Percentiles rank a stretch among this genome's conserved stretches.
phyloP scores from a whole-genome alignment of 805 yeast genomes.

The Komagataella pastoris region DNA sequence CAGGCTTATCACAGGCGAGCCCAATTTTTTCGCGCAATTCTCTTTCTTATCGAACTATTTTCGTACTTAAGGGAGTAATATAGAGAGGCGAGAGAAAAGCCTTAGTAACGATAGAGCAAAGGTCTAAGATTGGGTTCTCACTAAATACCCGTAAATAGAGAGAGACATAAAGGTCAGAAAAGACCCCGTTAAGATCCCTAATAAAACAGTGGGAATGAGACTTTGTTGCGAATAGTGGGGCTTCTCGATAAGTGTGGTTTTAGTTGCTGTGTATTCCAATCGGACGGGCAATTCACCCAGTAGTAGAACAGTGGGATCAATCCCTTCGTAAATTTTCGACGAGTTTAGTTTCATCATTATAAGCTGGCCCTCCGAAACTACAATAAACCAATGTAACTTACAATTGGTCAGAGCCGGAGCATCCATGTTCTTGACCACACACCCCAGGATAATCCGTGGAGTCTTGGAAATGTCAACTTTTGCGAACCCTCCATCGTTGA shows the following conservation, averaged over 20 bases:
- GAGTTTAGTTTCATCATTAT: not conserved
- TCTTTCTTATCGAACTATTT: not conserved
- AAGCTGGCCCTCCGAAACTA: not conserved
- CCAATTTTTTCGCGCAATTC: not conserved
- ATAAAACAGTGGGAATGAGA: not conserved
- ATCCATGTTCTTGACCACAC: not conserved
- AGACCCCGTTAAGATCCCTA: not conserved
- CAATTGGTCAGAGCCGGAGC: not conserved
- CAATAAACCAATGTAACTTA: not conserved
- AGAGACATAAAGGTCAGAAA: not conserved
- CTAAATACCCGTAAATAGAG: not conserved
- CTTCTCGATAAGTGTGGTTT: not conserved
- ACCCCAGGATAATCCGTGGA: not conserved
- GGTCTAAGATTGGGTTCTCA: not conserved
- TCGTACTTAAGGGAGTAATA: not conserved
- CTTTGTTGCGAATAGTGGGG: not conserved
- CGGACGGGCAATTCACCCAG: not conserved
- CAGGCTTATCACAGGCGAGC: not conserved
- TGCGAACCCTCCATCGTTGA: not conserved
- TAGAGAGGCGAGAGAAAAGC: not conserved
- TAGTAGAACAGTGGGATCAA: not conserved
- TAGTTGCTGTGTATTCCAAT: not conserved
- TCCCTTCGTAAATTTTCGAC: not conserved
- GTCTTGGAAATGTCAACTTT: not conserved
- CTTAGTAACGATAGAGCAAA: not conserved